Evolutionary conservation across 2,329 filamentous ascomycete species (phyloP).

Genomic region (Hymenoscyphus fraxineus): DNA sequence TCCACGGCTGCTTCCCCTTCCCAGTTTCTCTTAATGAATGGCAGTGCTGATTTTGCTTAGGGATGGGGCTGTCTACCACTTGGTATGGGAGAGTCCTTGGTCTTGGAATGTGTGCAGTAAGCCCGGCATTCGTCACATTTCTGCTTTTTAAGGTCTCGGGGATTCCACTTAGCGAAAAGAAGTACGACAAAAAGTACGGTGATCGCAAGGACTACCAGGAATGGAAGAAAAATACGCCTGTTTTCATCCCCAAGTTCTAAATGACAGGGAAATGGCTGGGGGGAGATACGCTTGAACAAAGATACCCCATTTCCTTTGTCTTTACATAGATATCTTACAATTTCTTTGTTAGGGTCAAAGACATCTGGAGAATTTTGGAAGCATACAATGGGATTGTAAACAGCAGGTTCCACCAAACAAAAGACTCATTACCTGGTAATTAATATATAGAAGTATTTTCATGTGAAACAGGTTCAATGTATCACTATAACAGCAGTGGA

Average conservation of each 20-base stretch:
- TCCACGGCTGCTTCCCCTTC: background rate
- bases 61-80: constrained; percentile 51
- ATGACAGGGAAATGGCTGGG: background rate
- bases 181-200: constrained; percentile 55
- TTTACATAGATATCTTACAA: background rate
- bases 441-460: too few relatives aligned
- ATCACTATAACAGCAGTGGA: too few relatives aligned
- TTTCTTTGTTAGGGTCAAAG: too few relatives aligned
- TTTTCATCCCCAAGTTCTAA: constrained; percentile 57
- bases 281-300: background rate
- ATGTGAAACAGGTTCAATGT: too few relatives aligned
- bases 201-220: constrained; percentile 38
- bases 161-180: constrained; percentile 62
- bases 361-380: too few relatives aligned
- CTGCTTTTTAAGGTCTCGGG: constrained; percentile 61
- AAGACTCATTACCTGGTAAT: too few relatives aligned
- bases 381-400: too few relatives aligned
- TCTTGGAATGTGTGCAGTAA: constrained; percentile 42
- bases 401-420: too few relatives aligned
- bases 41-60: background rate
- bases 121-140: constrained; percentile 62
- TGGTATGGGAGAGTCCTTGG: constrained; percentile 42
- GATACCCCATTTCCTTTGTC: background rate
- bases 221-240: constrained; percentile 63
- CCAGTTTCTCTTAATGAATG: background rate